A percentile compares a stretch with the other conserved stretches of the same genome.
These are phyloP conservation scores for Backusella mclennaniae DNA, from an alignment of 192 early-diverging fungal species.

Conservation along the genomic window DNA sequence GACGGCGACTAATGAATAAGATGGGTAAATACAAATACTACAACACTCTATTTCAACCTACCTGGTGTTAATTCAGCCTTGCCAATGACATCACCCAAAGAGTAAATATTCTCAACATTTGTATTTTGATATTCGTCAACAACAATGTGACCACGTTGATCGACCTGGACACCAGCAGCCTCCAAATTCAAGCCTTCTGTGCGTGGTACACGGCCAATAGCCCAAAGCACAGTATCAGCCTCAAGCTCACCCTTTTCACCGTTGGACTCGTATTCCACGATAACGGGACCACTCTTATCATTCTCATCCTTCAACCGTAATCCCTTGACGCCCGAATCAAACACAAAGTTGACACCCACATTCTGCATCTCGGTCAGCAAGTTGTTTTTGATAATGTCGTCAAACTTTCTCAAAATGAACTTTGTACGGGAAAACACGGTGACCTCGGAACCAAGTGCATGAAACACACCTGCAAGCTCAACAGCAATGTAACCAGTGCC, in stretches of 20 bases:
- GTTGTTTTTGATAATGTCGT: slow-evolving; percentile 73
- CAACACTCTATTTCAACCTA: no score
- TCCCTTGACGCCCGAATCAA: slow-evolving; percentile 53
- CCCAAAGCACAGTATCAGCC: slow-evolving; percentile 87
- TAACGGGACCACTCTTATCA: slow-evolving; percentile 49
- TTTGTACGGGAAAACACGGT: slow-evolving; percentile 81
- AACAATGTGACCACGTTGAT: slow-evolving; percentile 68
- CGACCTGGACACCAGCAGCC: slow-evolving; percentile 59
- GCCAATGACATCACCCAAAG: slow-evolving; percentile 95
- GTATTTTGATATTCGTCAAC: slow-evolving; percentile 92
- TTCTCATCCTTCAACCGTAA: slow-evolving; percentile 48
- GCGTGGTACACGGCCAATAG: slow-evolving; percentile 82
- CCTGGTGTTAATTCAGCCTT: slow-evolving; percentile 87
- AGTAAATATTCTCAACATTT: slow-evolving; percentile 61
- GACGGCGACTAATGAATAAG: slow-evolving; percentile 57
- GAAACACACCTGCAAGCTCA: slow-evolving; percentile 92
- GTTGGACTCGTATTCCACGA: slow-evolving; percentile 38
- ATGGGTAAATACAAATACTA: background rate
- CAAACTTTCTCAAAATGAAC: slow-evolving; percentile 84
- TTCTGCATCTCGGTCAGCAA: slow-evolving; percentile 71
- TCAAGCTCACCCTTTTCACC: slow-evolving; percentile 47
- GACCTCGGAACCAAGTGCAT: slow-evolving; percentile 77
- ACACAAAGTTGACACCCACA: slow-evolving; percentile 77
- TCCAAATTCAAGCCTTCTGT: slow-evolving; percentile 67
- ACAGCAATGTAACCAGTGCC: slow-evolving; percentile 95